Base-by-base conservation (phyloP, 805 yeast genomes). In the Wickerhamomyces alni region DNA sequence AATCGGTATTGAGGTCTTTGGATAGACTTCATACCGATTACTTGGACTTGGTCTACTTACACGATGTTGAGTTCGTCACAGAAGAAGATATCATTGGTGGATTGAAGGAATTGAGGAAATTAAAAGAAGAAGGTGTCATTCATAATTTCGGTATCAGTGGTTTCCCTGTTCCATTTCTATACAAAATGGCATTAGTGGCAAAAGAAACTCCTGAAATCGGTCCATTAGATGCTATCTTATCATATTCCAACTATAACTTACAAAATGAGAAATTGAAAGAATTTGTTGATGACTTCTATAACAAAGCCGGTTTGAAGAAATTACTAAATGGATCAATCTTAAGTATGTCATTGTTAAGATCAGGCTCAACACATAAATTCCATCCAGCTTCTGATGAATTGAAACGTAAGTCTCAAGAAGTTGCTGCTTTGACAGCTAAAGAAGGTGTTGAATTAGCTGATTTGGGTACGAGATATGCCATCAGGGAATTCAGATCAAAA, bases 241-340 rank as follows among this genome's bases (percentile, higher is more conserved):
- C 89, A 25, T 89, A 89, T 57, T 80, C 84, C 39, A 81, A 89
- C 56, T 76, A 87, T 58, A 86, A 93, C 51, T 58, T 89, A 25
- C 97, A 91, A 55, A 89, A 88, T 60, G 71, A 75, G 17, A 55
- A 44, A 6, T 63, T 83, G 33, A 64, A 72, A 19, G 60, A 67
- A 0, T 73, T 70, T 49, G 61, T 69, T 49, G 70, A 68, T 6
- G 65, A 64, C 28, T 77, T 86, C 48, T 59, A 70, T 30, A 26
- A 38, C 0, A 75, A 74, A 8, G 75, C 84, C 11, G 73, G 76
- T 5, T 67, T 88, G 24, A 67, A 70, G 41, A 59, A 69, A 44
- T 59, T 89, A n/a, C 61, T 80, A 55, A 87, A 85, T 57, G 96
- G 91, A 3, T 84, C 95, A 1, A 88, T 93, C 29, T 66, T 91